These are phyloP conservation scores for Asterochloris sp. DNA, from an alignment of 139 green algal species.

Conservation along the genomic window DNA sequence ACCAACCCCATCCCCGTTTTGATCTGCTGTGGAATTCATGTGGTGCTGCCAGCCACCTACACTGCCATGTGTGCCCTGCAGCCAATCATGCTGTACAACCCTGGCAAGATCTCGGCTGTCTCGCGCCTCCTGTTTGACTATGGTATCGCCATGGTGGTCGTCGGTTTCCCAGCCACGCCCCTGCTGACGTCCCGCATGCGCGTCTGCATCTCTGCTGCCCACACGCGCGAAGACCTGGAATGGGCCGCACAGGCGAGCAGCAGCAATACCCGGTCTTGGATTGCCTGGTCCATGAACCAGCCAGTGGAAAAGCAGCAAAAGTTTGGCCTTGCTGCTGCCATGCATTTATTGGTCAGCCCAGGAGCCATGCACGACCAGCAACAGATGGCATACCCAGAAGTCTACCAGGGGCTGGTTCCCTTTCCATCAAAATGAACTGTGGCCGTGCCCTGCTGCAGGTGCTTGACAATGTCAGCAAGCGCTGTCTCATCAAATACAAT, in stretches of 20 bases:
- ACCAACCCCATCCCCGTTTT: background rate
- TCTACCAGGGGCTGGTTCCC: no score
- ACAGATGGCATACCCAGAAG: no score
- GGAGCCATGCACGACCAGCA: no score
- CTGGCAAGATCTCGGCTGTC: conserved; percentile 75
- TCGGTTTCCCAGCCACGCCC: conserved; percentile 95
- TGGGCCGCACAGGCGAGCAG: conserved; percentile 68
- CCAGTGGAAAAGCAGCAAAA: background rate
- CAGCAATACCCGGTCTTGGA: background rate
- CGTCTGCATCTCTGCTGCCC: conserved; percentile 93
- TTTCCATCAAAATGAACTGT: no score
- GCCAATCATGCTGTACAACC: conserved; percentile 96
- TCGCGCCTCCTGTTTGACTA: conserved; percentile 70
- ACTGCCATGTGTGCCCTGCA: conserved; percentile 15
- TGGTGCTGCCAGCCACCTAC: background rate
- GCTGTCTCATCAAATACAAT: conserved; percentile 26
- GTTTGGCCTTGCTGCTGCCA: background rate
- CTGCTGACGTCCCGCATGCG: conserved; percentile 78
- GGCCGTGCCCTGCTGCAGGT: conserved; percentile 17
- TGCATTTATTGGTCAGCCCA: no score
- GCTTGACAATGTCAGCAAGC: conserved; percentile 31
- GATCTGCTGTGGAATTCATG: background rate
- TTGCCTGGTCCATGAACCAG: background rate
- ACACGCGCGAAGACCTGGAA: conserved; percentile 89
- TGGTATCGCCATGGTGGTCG: conserved; percentile 89